Evolutionary conservation across 2,329 filamentous ascomycete species (phyloP).

Genomic region (Alternaria viburni): DNA sequence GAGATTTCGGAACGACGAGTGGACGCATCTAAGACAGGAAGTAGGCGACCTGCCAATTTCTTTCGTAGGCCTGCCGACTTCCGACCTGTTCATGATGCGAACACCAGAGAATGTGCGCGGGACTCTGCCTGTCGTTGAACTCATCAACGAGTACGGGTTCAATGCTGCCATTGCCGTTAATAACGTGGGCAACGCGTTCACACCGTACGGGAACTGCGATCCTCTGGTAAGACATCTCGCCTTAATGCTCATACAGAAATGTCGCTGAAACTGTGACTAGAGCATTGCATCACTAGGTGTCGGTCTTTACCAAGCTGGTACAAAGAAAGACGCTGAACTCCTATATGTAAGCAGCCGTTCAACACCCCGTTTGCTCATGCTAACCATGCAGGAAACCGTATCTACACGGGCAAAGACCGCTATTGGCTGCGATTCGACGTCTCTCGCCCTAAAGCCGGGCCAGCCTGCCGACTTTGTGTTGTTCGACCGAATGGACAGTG

Average conservation of each 20-base stretch:
- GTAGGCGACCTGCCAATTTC: constrained; percentile 65
- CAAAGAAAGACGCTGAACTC: constrained; percentile 62
- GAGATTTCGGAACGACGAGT: constrained; percentile 59
- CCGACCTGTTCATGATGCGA: constrained; percentile 75
- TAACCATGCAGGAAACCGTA: constrained; percentile 54
- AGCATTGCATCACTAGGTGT: constrained; percentile 57
- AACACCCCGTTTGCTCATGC: constrained; percentile 19
- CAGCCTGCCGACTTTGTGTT: constrained; percentile 53
- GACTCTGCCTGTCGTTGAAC: constrained; percentile 65
- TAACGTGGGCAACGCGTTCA: constrained; percentile 78
- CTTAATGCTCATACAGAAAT: background rate
- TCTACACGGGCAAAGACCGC: constrained; percentile 52
- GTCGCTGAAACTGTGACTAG: background rate
- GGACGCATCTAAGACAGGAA: constrained; percentile 55
- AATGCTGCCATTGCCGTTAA: constrained; percentile 70
- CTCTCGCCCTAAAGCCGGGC: constrained; percentile 41
- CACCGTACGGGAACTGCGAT: constrained; percentile 71
- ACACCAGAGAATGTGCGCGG: constrained; percentile 57
- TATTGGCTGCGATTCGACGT: constrained; percentile 49
- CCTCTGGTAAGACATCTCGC: constrained; percentile 56
- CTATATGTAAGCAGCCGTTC: constrained; percentile 58
- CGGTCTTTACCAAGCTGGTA: constrained; percentile 72
- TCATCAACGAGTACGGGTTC: constrained; percentile 65
- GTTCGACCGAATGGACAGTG: constrained; percentile 45
- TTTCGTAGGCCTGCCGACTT: constrained; percentile 73